phyloP scores from a whole-genome alignment of 768 basidiomycete species.

The Sporobolomyces phaffii region DNA sequence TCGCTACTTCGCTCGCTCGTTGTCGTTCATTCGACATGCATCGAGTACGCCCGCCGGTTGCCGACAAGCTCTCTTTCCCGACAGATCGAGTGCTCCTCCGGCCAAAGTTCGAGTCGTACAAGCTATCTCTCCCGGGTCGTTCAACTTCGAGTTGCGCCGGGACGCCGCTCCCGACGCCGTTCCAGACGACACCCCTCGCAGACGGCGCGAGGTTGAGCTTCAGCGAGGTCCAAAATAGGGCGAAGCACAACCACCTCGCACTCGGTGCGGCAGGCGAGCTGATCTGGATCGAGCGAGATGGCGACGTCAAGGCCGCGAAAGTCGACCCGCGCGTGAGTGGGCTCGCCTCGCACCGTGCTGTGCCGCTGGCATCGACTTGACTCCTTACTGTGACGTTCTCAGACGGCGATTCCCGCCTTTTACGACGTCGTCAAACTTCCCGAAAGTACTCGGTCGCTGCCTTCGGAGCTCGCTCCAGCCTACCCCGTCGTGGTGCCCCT shows the following conservation, averaged over 20 bases:
- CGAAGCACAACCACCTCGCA: slow-evolving; percentile 35
- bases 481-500: slow-evolving; percentile 29
- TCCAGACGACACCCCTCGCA: neutral
- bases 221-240: slow-evolving; percentile 28
- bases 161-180: neutral
- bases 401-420: neutral
- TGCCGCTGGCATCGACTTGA: too few relatives aligned
- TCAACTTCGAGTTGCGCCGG: neutral
- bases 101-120: slow-evolving; percentile 40
- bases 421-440: slow-evolving; percentile 18
- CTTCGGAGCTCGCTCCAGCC: slow-evolving; percentile 25
- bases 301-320: slow-evolving; percentile 14
- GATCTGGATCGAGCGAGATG: slow-evolving; percentile 30
- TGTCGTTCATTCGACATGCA: too few relatives aligned
- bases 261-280: slow-evolving; percentile 11
- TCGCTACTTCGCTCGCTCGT: too few relatives aligned
- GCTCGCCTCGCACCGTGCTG: too few relatives aligned
- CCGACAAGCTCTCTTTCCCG: slow-evolving; percentile 23
- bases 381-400: too few relatives aligned
- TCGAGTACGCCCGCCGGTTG: neutral
- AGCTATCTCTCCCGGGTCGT: slow-evolving; percentile 18
- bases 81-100: slow-evolving; percentile 22
- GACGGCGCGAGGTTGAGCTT: slow-evolving; percentile 30
- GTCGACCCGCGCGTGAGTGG: slow-evolving; percentile 13
- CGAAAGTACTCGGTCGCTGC: too few relatives aligned